Evolutionary conservation across 2,329 filamentous ascomycete species (phyloP).

Genomic region (Colletotrichum shisoi): DNA sequence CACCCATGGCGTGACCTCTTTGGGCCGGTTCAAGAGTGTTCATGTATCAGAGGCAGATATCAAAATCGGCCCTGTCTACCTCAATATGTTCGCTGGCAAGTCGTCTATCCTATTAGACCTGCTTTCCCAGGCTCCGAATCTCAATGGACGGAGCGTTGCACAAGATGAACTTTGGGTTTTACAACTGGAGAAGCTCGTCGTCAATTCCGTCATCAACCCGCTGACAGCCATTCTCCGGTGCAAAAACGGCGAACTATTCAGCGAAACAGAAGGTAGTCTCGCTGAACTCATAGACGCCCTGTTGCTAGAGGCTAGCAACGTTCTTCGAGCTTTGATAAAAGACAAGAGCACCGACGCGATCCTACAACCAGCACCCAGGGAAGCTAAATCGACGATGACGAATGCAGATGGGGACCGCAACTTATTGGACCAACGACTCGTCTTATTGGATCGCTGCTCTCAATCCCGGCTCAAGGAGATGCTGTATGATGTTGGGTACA

Average conservation of each 20-base stretch:
- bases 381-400: not conserved
- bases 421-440: not conserved
- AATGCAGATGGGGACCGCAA: conserved; percentile 10
- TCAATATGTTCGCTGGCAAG: conserved; percentile 39
- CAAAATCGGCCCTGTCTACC: conserved; percentile 57
- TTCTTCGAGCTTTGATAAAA: conserved; percentile 74
- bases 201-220: conserved; percentile 84
- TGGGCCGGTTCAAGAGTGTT: conserved; percentile 59
- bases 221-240: conserved; percentile 80
- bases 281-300: conserved; percentile 71
- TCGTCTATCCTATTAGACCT: conserved; percentile 53
- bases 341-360: conserved; percentile 56
- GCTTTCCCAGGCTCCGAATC: conserved; percentile 54
- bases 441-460: conserved; percentile 54
- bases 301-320: conserved; percentile 74
- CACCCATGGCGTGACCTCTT: conserved; percentile 64
- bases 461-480: conserved; percentile 52
- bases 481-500: conserved; percentile 57
- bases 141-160: conserved; percentile 53
- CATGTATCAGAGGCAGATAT: conserved; percentile 61
- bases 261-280: conserved; percentile 59
- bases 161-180: conserved; percentile 59
- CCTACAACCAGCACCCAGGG: conserved; percentile 42
- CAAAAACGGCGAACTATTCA: conserved; percentile 79
- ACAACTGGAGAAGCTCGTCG: conserved; percentile 87